Base-by-base conservation (phyloP, 306 rosid species). In the Sophora flavescens region DNA sequence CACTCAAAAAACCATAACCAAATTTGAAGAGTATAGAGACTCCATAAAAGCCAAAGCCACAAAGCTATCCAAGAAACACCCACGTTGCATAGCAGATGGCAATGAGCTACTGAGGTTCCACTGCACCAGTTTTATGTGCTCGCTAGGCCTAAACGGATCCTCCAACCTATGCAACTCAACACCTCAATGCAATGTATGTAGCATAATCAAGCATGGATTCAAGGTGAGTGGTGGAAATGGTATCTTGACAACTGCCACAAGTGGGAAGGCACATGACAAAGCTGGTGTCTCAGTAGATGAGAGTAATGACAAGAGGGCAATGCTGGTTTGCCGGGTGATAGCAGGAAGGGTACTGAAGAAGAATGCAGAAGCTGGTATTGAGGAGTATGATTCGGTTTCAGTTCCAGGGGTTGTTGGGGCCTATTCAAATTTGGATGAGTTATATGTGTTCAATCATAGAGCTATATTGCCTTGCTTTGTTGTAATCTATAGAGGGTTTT, bases 401-500 rank as follows among this genome's bases (percentile, higher is more conserved):
- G 80, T 95, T 71, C 89, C 88, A 0, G 98, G 92, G 48, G 92
- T 72, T 57, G 89, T 75, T 39, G 99, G 99, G 28, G 87, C 90
- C 16, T 92, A 89, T 78, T 91, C 99, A 4, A 92, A 95, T 84
- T 80, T 95, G 90, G 97, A 95, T 47, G 97, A 95, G 92, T 85
- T 95, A 77, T 87, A 85, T 63, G 97, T 92, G 78, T 87, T 74
- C 67, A 89, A 90, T 56, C 91, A 91, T 0, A 82, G 80, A 85
- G 97, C 99, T 53, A 95, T 95, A 66, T 86, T 95, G 90, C 99
- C 97, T 74, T 95, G 99, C 83, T 95, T 95, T 86, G 99, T 95
- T 86, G 99, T 95, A 26, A 89, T 95, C 81, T 92, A 95, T 53
- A 80, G 82, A 41, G 99, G 88, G 1, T 91, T 84, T 78, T 95